Percentiles rank a stretch among this genome's conserved stretches.
Conservation (phyloP, 208 protist species). For the Acanthamoeba divionensis region DNA sequence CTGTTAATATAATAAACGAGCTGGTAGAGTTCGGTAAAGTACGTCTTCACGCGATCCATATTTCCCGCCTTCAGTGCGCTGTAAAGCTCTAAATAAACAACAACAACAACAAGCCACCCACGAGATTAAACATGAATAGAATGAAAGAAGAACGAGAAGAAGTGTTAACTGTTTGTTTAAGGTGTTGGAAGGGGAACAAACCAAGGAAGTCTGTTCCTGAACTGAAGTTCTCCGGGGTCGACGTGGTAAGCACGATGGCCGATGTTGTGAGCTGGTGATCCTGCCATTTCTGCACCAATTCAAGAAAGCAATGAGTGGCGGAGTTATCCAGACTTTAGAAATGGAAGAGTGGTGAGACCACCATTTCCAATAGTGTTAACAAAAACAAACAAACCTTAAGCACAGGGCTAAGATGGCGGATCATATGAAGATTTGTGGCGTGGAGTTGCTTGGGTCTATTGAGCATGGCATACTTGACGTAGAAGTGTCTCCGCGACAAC, state of each 20-base stretch:
- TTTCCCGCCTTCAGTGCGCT: not conserved
- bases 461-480: slow-evolving; percentile 2
- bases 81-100: not conserved
- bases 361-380: not conserved
- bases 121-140: not conserved
- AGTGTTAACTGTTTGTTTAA: not conserved
- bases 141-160: not conserved
- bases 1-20: slow-evolving; percentile 21
- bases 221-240: not conserved
- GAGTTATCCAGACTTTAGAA: not conserved
- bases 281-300: not conserved
- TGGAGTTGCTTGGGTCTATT: not conserved
- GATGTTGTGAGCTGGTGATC: not conserved
- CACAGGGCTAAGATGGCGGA: not conserved
- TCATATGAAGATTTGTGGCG: not conserved
- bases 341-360: not conserved
- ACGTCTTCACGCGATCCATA: not conserved
- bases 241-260: not conserved
- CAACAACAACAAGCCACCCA: not conserved
- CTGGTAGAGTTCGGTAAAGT: not conserved
- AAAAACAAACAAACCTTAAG: not conserved
- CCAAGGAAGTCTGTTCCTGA: not conserved
- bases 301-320: not conserved
- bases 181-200: not conserved
- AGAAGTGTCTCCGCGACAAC: not conserved